phyloP scores from a whole-genome alignment of 371 early-diverging fungal genomes.

The Mucor plumbeus region DNA sequence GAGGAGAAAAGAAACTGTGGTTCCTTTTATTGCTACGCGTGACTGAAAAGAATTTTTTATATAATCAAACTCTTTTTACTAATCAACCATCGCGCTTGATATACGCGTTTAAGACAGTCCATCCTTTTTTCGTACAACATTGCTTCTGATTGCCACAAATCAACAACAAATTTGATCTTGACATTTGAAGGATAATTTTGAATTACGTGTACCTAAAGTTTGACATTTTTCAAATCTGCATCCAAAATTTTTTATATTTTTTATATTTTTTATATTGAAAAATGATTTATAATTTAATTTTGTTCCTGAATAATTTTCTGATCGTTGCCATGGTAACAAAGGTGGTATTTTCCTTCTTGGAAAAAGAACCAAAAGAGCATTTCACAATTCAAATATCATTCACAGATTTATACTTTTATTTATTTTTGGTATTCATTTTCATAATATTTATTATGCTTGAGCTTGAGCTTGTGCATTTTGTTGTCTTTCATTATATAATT shows the following conservation, averaged over 20 bases:
- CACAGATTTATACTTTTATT: background rate
- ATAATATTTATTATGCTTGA: background rate
- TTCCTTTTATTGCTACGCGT: slow-evolving; percentile 2
- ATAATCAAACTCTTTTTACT: background rate
- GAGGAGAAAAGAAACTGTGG: background rate
- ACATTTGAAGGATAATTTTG: background rate
- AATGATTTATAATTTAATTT: too few relatives aligned
- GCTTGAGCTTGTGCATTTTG: background rate
- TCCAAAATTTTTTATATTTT: too few relatives aligned
- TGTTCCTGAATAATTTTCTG: background rate
- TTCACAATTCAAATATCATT: too few relatives aligned
- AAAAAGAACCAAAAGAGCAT: background rate
- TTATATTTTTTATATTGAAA: too few relatives aligned
- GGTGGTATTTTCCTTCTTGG: background rate
- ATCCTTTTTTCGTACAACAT: slow-evolving; percentile 2
- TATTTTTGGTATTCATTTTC: background rate
- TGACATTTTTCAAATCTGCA: too few relatives aligned
- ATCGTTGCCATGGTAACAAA: background rate
- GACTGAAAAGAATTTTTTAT: slow-evolving; percentile 5
- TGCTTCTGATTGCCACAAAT: background rate
- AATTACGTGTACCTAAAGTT: background rate
- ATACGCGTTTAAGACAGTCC: slow-evolving; percentile 9
- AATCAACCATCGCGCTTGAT: slow-evolving; percentile 11
- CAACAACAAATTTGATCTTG: background rate
- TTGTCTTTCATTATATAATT: background rate